A percentile compares a stretch with the other conserved stretches of the same genome.
phyloP scores from a whole-genome alignment of 2,329 filamentous ascomycete species.

The Pseudogymnoascus sp. region DNA sequence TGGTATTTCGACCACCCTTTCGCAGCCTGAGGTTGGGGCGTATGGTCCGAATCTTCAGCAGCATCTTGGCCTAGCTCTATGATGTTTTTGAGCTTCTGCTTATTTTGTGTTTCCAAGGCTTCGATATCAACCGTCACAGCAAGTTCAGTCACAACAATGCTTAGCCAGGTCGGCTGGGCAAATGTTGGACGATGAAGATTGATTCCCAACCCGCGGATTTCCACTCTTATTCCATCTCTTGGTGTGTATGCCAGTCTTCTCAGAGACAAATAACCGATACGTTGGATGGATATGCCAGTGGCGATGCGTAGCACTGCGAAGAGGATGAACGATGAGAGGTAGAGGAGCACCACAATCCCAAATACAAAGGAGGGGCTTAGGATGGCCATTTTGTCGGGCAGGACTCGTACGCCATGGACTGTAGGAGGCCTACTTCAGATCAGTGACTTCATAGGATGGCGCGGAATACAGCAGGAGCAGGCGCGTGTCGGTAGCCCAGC shows the following conservation, averaged over 20 bases:
- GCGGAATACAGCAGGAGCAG: neutral
- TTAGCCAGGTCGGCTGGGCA: conserved; percentile 93
- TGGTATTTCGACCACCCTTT: conserved; percentile 8
- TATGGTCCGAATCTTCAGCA: conserved; percentile 21
- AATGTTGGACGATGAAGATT: conserved; percentile 91
- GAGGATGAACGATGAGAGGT: conserved; percentile 84
- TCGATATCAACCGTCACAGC: conserved; percentile 74
- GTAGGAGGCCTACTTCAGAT: neutral
- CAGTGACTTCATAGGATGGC: neutral
- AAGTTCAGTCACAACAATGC: conserved; percentile 78
- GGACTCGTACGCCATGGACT: conserved; percentile 4
- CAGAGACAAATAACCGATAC: conserved; percentile 86
- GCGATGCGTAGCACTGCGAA: conserved; percentile 89
- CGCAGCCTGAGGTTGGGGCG: conserved; percentile 1
- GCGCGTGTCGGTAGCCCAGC: neutral
- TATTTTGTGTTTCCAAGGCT: conserved; percentile 45
- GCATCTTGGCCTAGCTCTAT: conserved; percentile 14
- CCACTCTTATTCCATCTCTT: conserved; percentile 79
- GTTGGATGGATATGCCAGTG: conserved; percentile 91
- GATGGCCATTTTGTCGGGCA: conserved; percentile 47
- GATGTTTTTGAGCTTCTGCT: conserved; percentile 30
- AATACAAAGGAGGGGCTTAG: conserved; percentile 74
- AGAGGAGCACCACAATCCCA: conserved; percentile 75
- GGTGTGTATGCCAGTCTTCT: conserved; percentile 85
- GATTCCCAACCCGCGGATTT: conserved; percentile 81